phyloP scores from a whole-genome alignment of 2,329 filamentous ascomycete species.

The Intubia oerlemansii region DNA sequence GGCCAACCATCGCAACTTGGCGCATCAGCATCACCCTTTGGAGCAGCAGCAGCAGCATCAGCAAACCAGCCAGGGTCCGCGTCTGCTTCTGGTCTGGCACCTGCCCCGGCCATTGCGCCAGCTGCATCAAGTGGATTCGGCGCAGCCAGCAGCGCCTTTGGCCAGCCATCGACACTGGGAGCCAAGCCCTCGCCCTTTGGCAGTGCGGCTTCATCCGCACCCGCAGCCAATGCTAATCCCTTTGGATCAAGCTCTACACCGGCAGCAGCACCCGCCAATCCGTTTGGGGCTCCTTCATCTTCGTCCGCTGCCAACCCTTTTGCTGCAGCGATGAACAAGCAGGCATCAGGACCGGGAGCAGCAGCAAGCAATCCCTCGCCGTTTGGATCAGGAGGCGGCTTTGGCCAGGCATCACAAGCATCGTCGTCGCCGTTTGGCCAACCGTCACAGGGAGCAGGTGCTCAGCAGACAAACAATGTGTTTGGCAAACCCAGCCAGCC shows the following conservation, averaged over 20 bases:
- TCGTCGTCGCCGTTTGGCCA: no score
- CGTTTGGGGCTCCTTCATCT: conserved; percentile 2
- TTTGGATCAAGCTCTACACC: background rate
- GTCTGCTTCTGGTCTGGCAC: no score
- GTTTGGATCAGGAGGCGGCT: background rate
- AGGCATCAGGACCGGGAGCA: background rate
- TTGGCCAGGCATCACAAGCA: conserved; percentile 2
- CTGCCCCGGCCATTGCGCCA: background rate
- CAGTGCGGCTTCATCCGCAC: background rate
- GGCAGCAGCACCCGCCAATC: background rate
- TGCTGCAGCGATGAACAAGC: background rate
- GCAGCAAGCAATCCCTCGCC: background rate
- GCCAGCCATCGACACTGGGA: conserved; percentile 7
- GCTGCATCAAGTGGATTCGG: no score
- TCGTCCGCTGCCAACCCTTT: background rate
- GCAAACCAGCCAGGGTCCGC: no score
- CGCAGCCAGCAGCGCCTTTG: conserved; percentile 10
- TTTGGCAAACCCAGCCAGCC: no score
- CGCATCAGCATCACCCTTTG: conserved; percentile 8
- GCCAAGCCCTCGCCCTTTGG: conserved; percentile 1
- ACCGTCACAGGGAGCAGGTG: no score
- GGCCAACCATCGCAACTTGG: conserved; percentile 13
- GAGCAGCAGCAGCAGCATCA: no score
- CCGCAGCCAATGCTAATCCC: background rate
- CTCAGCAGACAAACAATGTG: no score